Evolutionary conservation across 1,284 basidiomycete genomes (phyloP).

Genomic region (Neotropicomus parvogracilis): DNA sequence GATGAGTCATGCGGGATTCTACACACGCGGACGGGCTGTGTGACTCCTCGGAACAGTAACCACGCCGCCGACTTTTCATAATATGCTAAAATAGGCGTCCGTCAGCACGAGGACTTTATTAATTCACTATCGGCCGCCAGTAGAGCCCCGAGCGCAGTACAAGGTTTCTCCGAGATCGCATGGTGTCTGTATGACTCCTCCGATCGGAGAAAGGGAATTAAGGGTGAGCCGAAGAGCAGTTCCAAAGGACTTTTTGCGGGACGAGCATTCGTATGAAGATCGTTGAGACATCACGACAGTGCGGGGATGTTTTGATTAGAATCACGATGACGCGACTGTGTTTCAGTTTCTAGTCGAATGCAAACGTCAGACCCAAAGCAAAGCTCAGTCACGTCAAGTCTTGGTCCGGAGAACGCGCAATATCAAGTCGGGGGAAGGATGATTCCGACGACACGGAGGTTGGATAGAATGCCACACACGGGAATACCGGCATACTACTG

Average conservation of each 20-base stretch:
- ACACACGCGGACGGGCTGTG: slow-evolving; percentile 1
- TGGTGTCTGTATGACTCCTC: not conserved
- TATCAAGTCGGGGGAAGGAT: not conserved
- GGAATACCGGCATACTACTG: not conserved
- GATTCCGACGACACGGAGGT: not conserved
- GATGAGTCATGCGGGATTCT: not conserved
- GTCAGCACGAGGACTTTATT: not conserved
- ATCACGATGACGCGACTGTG: no score
- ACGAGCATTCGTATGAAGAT: slow-evolving; percentile 8
- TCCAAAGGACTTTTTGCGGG: not conserved
- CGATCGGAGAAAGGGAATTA: not conserved
- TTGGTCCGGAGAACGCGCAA: not conserved
- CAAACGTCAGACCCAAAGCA: not conserved
- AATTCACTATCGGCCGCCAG: not conserved
- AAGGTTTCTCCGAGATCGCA: not conserved
- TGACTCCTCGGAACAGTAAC: not conserved
- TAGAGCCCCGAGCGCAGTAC: not conserved
- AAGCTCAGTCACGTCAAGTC: not conserved
- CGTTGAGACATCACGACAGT: not conserved
- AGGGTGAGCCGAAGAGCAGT: not conserved
- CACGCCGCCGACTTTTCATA: not conserved
- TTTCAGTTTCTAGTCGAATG: not conserved
- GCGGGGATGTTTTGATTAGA: not conserved
- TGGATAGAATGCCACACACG: not conserved
- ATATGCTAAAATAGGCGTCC: slow-evolving; percentile 4